phyloP scores from a whole-genome alignment of 2,329 filamentous ascomycete genomes.

The Mollisiaceae sp. region DNA sequence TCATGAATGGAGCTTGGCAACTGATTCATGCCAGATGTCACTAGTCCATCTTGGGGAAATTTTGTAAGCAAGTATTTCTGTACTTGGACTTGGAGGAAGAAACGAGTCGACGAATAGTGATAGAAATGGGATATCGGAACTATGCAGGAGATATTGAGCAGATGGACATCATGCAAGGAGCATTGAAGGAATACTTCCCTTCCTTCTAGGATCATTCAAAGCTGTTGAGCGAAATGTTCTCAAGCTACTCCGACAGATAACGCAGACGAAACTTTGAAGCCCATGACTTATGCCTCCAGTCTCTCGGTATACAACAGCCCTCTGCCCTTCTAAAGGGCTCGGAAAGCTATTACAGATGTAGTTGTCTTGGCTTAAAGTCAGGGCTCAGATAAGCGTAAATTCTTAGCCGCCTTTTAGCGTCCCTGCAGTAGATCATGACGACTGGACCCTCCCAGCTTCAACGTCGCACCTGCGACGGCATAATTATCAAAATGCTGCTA shows the following conservation, averaged over 20 bases:
- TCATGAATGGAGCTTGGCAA: no score
- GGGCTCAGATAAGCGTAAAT: no score
- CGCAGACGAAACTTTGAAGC: no score
- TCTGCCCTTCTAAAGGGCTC: no score
- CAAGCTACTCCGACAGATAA: no score
- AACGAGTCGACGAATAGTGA: background rate
- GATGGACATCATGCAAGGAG: background rate
- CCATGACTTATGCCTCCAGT: no score
- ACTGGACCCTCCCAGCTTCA: background rate
- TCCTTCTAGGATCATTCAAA: no score
- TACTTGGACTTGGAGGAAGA: background rate
- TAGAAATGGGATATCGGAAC: background rate
- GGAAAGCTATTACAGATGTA: no score
- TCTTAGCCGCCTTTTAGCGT: background rate
- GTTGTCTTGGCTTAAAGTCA: no score
- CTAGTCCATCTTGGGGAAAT: background rate
- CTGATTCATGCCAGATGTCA: background rate
- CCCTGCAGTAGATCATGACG: background rate
- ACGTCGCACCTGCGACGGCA: background rate
- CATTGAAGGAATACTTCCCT: background rate
- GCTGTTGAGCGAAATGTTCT: no score
- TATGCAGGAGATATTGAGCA: background rate
- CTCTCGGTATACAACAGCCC: no score
- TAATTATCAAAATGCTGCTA: background rate
- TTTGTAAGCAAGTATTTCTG: background rate